Conservation (phyloP, 371 early-diverging fungal species). For the Encephalitozoon hellem region DNA sequence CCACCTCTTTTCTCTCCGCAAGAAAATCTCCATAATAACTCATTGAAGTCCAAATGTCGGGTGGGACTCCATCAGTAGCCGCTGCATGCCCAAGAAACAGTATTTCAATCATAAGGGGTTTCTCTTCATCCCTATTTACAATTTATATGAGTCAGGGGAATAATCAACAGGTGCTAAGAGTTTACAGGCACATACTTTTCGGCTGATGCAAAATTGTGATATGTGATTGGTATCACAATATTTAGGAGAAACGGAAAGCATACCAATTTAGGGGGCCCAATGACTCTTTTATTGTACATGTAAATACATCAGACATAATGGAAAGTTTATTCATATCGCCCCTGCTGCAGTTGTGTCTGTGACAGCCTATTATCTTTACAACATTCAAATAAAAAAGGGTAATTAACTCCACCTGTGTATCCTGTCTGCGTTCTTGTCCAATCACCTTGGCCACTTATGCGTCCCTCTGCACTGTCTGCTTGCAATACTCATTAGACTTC, state of each 20-base stretch:
- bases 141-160: not conserved
- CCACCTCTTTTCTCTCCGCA: not conserved
- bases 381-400: slow-evolving; percentile 1
- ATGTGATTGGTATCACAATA: too few relatives aligned
- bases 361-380: slow-evolving; percentile 1
- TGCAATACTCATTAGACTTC: too few relatives aligned
- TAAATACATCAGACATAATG: too few relatives aligned
- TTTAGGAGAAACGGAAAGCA: too few relatives aligned
- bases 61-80: not conserved
- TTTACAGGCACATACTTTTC: too few relatives aligned
- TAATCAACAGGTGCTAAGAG: not conserved
- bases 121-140: not conserved
- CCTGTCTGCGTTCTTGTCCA: too few relatives aligned
- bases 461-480: too few relatives aligned
- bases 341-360: not conserved
- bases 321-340: not conserved
- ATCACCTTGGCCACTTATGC: too few relatives aligned
- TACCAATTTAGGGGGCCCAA: not conserved
- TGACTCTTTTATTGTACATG: too few relatives aligned
- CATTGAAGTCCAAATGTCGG: not conserved
- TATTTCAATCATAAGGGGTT: not conserved
- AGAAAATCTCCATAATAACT: not conserved
- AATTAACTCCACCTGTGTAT: not conserved
- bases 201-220: too few relatives aligned
- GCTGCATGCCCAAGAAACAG: not conserved